These are phyloP conservation scores for Pythium grandisporangium DNA, from an alignment of 352 stramenopile genomes.

Conservation along the genomic window DNA sequence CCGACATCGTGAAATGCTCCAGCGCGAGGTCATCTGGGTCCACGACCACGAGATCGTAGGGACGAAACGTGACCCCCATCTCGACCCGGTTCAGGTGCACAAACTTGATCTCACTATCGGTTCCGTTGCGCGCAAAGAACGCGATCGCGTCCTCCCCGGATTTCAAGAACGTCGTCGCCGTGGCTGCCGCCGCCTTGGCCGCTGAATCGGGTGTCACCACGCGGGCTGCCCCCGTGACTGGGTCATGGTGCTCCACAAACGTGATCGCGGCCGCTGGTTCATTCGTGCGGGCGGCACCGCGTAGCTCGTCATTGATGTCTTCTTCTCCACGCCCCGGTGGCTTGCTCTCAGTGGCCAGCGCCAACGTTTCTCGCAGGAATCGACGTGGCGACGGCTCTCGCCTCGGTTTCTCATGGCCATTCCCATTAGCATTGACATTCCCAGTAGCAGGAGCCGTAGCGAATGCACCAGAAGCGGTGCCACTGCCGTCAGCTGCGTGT, in stretches of 20 bases:
- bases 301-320: slow-evolving; percentile 3
- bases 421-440: not conserved
- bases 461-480: too few species aligned
- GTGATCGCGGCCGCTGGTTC: slow-evolving; percentile 14
- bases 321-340: slow-evolving; percentile 7
- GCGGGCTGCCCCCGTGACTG: slow-evolving; percentile 24
- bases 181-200: slow-evolving; percentile 41
- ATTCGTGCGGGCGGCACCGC: slow-evolving; percentile 8
- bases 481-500: too few species aligned
- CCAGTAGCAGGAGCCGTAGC: too few species aligned
- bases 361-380: slow-evolving; percentile 52
- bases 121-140: slow-evolving; percentile 91
- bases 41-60: slow-evolving; percentile 90
- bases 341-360: slow-evolving; percentile 2
- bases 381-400: slow-evolving; percentile 48
- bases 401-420: slow-evolving; percentile 16
- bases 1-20: slow-evolving; percentile 91
- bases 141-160: slow-evolving; percentile 89
- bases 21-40: slow-evolving; percentile 59
- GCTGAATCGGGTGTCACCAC: slow-evolving; percentile 26
- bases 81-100: slow-evolving; percentile 86
- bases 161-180: slow-evolving; percentile 43
- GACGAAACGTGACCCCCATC: slow-evolving; percentile 67
- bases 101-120: slow-evolving; percentile 91
- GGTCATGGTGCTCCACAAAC: slow-evolving; percentile 39